Evolutionary conservation across 495 filamentous ascomycete genomes (phyloP).

Genomic region (Penicillium canariense): DNA sequence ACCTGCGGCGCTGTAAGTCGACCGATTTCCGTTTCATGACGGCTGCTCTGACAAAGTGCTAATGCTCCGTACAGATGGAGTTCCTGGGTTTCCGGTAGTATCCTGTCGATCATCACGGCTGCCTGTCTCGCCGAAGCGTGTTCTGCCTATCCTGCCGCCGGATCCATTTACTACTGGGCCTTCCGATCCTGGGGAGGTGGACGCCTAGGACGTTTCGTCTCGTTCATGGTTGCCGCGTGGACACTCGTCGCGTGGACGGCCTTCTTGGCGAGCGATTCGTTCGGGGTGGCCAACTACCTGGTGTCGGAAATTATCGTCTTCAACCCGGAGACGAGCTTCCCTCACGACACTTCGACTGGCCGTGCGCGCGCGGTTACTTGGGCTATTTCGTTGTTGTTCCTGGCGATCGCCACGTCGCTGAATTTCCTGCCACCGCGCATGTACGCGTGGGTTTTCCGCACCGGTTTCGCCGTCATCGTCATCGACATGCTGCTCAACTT

Average conservation of each 20-base stretch:
- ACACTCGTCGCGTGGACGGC: slow-evolving; percentile 38
- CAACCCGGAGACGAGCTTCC: slow-evolving; percentile 33
- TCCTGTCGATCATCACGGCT: slow-evolving; percentile 35
- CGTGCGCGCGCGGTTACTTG: slow-evolving; percentile 33
- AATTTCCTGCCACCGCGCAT: slow-evolving; percentile 34
- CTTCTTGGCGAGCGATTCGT: slow-evolving; percentile 36
- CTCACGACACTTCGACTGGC: slow-evolving; percentile 28
- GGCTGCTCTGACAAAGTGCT: slow-evolving; percentile 2
- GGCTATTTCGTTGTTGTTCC: slow-evolving; percentile 32
- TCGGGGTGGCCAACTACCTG: slow-evolving; percentile 37
- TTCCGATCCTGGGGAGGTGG: slow-evolving; percentile 36
- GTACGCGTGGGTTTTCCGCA: slow-evolving; percentile 37
- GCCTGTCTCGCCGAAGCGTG: slow-evolving; percentile 38
- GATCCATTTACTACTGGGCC: slow-evolving; percentile 41
- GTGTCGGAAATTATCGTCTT: slow-evolving; percentile 33
- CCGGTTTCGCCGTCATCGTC: slow-evolving; percentile 32
- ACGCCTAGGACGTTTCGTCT: slow-evolving; percentile 30
- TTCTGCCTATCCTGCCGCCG: slow-evolving; percentile 33
- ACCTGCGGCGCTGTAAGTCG: slow-evolving; percentile 30
- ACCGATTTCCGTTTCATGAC: not conserved
- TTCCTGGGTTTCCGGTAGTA: slow-evolving; percentile 37
- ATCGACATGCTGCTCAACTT: slow-evolving; percentile 39
- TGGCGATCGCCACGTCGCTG: slow-evolving; percentile 30
- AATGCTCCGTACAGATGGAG: slow-evolving; percentile 26
- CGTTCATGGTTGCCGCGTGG: slow-evolving; percentile 36